A percentile compares a stretch with the other conserved stretches of the same genome.
Conservation (phyloP, 2,329 filamentous ascomycete genomes). For the Xylaria sp. region DNA sequence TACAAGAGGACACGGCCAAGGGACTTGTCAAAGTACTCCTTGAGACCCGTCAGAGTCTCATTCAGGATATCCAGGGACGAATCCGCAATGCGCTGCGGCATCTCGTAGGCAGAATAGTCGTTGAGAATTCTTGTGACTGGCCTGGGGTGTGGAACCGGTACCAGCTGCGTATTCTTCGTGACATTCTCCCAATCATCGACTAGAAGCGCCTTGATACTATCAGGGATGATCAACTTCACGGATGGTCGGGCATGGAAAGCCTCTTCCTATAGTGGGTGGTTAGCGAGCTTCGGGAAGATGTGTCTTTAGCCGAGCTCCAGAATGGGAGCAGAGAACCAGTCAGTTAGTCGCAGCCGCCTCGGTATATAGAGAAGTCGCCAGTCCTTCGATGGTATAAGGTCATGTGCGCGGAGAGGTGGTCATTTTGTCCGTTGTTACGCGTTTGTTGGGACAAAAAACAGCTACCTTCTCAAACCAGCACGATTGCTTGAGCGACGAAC, state of each 20-base stretch:
- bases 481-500: too few relatives aligned
- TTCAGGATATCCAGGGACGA: slow-evolving; percentile 79
- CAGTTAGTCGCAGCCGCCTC: too few relatives aligned
- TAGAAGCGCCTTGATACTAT: slow-evolving; percentile 82
- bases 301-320: neutral
- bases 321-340: neutral
- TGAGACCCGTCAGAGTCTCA: slow-evolving; percentile 79
- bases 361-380: too few relatives aligned
- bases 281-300: slow-evolving; percentile 5
- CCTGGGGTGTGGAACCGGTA: slow-evolving; percentile 71
- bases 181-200: slow-evolving; percentile 99
- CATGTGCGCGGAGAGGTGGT: neutral
- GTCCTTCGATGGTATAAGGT: too few relatives aligned
- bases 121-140: slow-evolving; percentile 74
- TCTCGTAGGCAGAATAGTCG: slow-evolving; percentile 70
- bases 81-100: slow-evolving; percentile 57
- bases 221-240: slow-evolving; percentile 79
- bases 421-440: too few relatives aligned
- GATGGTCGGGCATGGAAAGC: slow-evolving; percentile 77
- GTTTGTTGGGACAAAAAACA: too few relatives aligned
- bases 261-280: slow-evolving; percentile 63
- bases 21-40: slow-evolving; percentile 90
- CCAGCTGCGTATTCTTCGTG: slow-evolving; percentile 88
- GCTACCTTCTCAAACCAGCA: too few relatives aligned
- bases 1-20: slow-evolving; percentile 88